These are phyloP conservation scores for Penicillium sp. DNA, from an alignment of 2,329 filamentous ascomycete genomes.

Conservation along the genomic window DNA sequence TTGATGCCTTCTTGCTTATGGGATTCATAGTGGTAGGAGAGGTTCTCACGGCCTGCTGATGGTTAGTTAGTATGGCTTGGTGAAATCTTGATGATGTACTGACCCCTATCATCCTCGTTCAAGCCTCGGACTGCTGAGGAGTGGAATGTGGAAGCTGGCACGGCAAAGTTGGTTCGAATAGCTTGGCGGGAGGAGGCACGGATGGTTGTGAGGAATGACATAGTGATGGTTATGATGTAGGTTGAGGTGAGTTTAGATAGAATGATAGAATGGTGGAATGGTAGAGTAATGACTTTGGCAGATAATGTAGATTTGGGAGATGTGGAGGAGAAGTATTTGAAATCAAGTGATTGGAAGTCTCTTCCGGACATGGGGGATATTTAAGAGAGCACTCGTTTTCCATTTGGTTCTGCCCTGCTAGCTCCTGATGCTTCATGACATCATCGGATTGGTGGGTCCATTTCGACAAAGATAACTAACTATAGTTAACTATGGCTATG, in stretches of 20 bases:
- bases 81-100: constrained; percentile 7
- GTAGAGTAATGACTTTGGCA: neutral
- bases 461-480: too few relatives aligned
- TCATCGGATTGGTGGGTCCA: neutral
- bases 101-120: constrained; percentile 40
- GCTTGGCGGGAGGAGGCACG: constrained; percentile 27
- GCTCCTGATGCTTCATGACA: constrained; percentile 6
- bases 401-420: neutral
- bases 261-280: neutral
- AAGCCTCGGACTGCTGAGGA: constrained; percentile 29
- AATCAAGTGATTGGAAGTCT: neutral
- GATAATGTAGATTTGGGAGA: neutral
- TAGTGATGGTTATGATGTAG: constrained; percentile 17
- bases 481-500: too few relatives aligned
- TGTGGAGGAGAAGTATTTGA: neutral
- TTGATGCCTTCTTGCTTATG: constrained; percentile 64
- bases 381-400: neutral
- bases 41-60: constrained; percentile 43
- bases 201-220: constrained; percentile 39
- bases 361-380: neutral
- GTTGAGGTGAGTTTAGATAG: neutral
- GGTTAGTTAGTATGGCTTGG: neutral
- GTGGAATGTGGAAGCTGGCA: constrained; percentile 29
- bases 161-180: constrained; percentile 19
- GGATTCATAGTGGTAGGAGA: constrained; percentile 47